phyloP scores from a whole-genome alignment of 805 yeast genomes.

The Jamesozyma jinghongensis region DNA sequence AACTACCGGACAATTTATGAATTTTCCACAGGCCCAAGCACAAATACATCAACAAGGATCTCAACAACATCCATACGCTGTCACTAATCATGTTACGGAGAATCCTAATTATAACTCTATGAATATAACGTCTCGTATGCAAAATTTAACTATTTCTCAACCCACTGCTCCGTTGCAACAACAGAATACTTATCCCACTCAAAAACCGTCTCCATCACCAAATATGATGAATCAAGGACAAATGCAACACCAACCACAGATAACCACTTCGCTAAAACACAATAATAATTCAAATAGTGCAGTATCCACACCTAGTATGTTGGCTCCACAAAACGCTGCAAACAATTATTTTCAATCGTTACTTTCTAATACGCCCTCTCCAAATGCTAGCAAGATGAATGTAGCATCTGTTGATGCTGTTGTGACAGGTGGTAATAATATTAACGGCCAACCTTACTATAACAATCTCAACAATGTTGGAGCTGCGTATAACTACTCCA shows the following conservation, averaged over 20 bases:
- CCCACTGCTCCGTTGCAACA: background rate
- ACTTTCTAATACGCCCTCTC: slow-evolving; percentile 25
- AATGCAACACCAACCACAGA: slow-evolving; percentile 2
- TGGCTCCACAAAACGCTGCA: slow-evolving; percentile 21
- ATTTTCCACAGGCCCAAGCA: slow-evolving; percentile 5
- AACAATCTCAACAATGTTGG: background rate
- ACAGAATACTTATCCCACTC: background rate
- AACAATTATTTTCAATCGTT: slow-evolving; percentile 23
- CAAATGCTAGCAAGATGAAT: slow-evolving; percentile 14
- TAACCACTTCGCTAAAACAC: slow-evolving; percentile 2
- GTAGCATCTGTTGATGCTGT: slow-evolving; percentile 2
- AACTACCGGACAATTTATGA: slow-evolving; percentile 11
- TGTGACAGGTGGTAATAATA: background rate
- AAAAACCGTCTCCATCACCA: background rate
- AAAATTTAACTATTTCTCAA: background rate
- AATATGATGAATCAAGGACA: background rate
- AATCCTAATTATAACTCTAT: too few relatives aligned
- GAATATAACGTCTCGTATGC: background rate
- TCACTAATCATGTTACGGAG: too few relatives aligned
- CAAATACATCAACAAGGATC: background rate
- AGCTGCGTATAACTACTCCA: background rate
- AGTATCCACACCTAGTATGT: slow-evolving; percentile 9
- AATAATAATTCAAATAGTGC: slow-evolving; percentile 2
- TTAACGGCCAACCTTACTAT: background rate
- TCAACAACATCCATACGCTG: background rate